Percentiles rank a stretch among this genome's conserved stretches.
Evolutionary conservation across 768 basidiomycete species (phyloP).

Genomic region (Pleurotus giganteus): DNA sequence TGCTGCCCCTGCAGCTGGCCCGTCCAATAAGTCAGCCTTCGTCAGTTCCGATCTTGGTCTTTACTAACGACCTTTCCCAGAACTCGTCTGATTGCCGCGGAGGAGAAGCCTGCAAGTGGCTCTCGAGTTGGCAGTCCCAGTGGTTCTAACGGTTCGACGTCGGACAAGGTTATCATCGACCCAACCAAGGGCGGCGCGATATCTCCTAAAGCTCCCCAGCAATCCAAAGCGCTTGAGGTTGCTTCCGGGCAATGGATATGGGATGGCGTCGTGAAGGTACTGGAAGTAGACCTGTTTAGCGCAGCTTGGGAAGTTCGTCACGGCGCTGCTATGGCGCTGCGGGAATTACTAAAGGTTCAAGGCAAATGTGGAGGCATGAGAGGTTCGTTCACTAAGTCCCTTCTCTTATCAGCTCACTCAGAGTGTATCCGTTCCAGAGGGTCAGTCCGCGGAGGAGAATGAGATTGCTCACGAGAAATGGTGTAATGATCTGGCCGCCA

Average conservation of each 20-base stretch:
- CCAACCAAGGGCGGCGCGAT: conserved; percentile 85
- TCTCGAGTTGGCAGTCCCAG: conserved; percentile 63
- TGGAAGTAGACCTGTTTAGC: conserved; percentile 83
- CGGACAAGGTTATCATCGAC: conserved; percentile 74
- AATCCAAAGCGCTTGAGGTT: conserved; percentile 77
- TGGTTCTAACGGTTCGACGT: conserved; percentile 34
- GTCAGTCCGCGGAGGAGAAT: conserved; percentile 54
- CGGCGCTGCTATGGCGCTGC: conserved; percentile 87
- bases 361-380: conserved; percentile 81
- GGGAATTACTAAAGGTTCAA: conserved; percentile 84
- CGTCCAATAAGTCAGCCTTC: conserved; percentile 53
- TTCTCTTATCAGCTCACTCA: neutral
- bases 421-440: conserved; percentile 40
- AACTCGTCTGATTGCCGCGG: conserved; percentile 69
- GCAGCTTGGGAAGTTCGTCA: conserved; percentile 92
- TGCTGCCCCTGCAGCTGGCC: conserved; percentile 48
- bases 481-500: conserved; percentile 86
- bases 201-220: conserved; percentile 71
- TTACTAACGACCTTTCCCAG: conserved; percentile 33
- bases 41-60: neutral
- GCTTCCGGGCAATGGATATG: conserved; percentile 78
- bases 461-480: conserved; percentile 72
- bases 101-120: conserved; percentile 41
- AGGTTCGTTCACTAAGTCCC: conserved; percentile 40
- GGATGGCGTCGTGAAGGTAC: conserved; percentile 76